phyloP scores from a whole-genome alignment of 148 eudicot species.

The Cornus kousa region DNA sequence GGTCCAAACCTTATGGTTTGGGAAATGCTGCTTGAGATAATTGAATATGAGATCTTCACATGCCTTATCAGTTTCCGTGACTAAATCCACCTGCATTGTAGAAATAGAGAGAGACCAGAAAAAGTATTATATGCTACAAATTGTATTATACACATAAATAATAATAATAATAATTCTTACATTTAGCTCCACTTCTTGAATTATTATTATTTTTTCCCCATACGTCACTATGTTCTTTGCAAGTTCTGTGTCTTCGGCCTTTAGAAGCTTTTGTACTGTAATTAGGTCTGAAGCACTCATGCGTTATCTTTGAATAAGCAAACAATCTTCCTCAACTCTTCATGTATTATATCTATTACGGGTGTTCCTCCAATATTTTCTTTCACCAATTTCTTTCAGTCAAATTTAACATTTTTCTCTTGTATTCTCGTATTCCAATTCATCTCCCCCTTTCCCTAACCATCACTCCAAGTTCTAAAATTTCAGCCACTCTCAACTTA shows the following conservation, averaged over 20 bases:
- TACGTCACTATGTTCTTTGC: neutral
- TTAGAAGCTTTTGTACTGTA: neutral
- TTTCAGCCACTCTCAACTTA: neutral
- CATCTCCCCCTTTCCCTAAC: neutral
- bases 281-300: neutral
- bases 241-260: no score
- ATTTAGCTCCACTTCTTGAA: no score
- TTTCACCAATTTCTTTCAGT: no score
- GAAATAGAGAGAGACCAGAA: neutral
- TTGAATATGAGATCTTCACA: constrained; percentile 90
- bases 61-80: constrained; percentile 96
- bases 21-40: constrained; percentile 66
- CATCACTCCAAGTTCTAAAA: neutral
- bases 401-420: no score
- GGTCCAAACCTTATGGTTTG: constrained; percentile 67
- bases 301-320: neutral
- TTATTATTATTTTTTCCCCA: no score
- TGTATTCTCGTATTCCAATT: no score
- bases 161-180: no score
- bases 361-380: neutral
- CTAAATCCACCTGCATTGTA: constrained; percentile 80
- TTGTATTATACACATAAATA: no score
- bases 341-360: neutral
- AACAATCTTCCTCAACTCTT: neutral
- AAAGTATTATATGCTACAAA: neutral